Conservation (phyloP, 108 stramenopile genomes). For the Fragilariopsis cylindrus region DNA sequence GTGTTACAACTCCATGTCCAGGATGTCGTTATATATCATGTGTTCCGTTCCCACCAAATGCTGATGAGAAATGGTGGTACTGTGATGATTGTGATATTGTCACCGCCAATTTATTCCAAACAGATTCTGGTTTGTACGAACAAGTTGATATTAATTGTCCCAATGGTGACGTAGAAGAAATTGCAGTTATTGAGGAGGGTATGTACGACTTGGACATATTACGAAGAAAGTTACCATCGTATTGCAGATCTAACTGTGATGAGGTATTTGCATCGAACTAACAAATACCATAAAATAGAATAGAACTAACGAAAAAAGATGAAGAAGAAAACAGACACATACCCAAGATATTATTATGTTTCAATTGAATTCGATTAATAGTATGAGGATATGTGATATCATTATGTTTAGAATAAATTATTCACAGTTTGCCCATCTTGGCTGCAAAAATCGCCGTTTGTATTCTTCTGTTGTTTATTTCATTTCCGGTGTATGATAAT, state of each 20-base stretch:
- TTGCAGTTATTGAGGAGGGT: conserved; percentile 49
- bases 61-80: conserved; percentile 81
- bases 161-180: conserved; percentile 57
- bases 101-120: conserved; percentile 36
- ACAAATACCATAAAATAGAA: background rate
- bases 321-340: background rate
- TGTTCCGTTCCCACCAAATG: conserved; percentile 76
- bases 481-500: too few species aligned
- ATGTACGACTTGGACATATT: conserved; percentile 55
- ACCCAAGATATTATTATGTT: too few species aligned
- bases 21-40: conserved; percentile 81
- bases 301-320: background rate
- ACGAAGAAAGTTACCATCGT: conserved; percentile 50
- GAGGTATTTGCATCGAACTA: conserved; percentile 44
- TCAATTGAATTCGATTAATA: too few species aligned
- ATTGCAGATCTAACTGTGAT: conserved; percentile 63
- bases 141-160: conserved; percentile 46
- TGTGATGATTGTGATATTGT: conserved; percentile 84
- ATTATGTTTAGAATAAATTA: too few species aligned
- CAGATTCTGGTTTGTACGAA: conserved; percentile 23
- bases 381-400: too few species aligned
- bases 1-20: conserved; percentile 60
- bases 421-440: too few species aligned
- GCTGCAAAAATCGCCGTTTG: too few species aligned
- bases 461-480: too few species aligned